Percentiles rank a stretch among this genome's conserved stretches.
phyloP scores from a whole-genome alignment of 2,329 filamentous ascomycete genomes.

The Alternaria sp. region DNA sequence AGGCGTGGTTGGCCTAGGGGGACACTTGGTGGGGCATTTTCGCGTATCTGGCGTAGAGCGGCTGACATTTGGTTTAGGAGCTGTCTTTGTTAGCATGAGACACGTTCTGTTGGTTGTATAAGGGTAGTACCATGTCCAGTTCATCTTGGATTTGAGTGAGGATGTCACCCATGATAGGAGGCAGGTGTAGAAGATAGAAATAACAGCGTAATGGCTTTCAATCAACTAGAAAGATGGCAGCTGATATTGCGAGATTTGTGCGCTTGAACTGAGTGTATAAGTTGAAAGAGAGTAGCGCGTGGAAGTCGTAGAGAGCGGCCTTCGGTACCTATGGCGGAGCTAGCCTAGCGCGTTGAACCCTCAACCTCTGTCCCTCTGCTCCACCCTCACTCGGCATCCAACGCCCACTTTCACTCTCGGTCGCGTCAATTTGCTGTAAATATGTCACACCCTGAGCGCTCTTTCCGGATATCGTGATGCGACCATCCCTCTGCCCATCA shows the following conservation, averaged over 20 bases:
- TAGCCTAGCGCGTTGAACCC: constrained; percentile 26
- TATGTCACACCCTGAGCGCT: constrained; percentile 28
- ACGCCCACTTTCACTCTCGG: neutral
- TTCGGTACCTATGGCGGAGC: constrained; percentile 21
- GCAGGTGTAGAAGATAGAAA: neutral
- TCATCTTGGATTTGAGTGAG: constrained; percentile 86
- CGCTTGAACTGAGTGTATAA: neutral
- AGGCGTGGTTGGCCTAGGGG: constrained; percentile 56
- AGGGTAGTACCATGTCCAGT: constrained; percentile 72
- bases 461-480: constrained; percentile 37
- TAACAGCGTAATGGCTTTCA: neutral
- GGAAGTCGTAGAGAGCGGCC: constrained; percentile 11
- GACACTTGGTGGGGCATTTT: constrained; percentile 53
- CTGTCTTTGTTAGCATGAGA: constrained; percentile 35
- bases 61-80: constrained; percentile 59
- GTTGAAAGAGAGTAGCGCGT: constrained; percentile 1
- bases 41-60: constrained; percentile 56
- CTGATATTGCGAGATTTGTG: neutral
- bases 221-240: too few species aligned
- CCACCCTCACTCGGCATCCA: constrained; percentile 10
- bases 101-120: neutral
- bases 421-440: constrained; percentile 24
- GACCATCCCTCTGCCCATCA: constrained; percentile 34
- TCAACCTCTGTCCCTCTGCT: constrained; percentile 21
- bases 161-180: constrained; percentile 70